Evolutionary conservation across 129 eudicot genomes (phyloP), one percentile per base, ranked within the genome.

Genomic region (Lactuca saligna): DNA sequence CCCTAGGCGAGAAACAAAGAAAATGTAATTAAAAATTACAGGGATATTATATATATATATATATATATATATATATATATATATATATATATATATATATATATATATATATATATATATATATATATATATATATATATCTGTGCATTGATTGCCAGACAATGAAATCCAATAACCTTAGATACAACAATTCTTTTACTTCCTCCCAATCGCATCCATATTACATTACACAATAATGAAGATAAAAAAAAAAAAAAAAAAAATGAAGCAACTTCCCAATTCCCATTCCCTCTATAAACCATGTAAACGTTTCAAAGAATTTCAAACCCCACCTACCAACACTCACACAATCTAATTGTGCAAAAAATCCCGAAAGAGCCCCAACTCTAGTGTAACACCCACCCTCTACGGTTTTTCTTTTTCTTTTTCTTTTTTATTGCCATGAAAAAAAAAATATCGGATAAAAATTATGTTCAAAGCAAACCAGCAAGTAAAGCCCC

Each of bases 401-500:
- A 32, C 16, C 7, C 34, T 39, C 50, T 44, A 32, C 66, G 42
- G 0, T 16, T 56, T 64, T n/a, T 38, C 15, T 51, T 2, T 1
- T n/a, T 38, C 15, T 51, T 2, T 1, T n/a, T 16, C 0, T 12
- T 61, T 72, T 65, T 41, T 55, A 46, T 34, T 31, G 44, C 54
- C 68, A 66, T 48, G 17, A 31, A 50, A 31, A 50, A 65, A 57
- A 32, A 32, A 16, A 32, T 32, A 10, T 42, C 46, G 35, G 25
- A 50, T 29, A 55, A 75, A 49, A 54, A 39, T 39, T 65, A 15
- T 56, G 57, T 59, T 44, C 69, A 87, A 62, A 91, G 88, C 81
- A 91, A 84, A 70, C 91, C 96, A 60, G 97, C 97, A 70, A 91
- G 89, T 62, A 86, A 62, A 70, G 85, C 94, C 58, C 94, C 97